Conservation (phyloP, 805 yeast genomes). For the Suhomyces canberraensis region DNA sequence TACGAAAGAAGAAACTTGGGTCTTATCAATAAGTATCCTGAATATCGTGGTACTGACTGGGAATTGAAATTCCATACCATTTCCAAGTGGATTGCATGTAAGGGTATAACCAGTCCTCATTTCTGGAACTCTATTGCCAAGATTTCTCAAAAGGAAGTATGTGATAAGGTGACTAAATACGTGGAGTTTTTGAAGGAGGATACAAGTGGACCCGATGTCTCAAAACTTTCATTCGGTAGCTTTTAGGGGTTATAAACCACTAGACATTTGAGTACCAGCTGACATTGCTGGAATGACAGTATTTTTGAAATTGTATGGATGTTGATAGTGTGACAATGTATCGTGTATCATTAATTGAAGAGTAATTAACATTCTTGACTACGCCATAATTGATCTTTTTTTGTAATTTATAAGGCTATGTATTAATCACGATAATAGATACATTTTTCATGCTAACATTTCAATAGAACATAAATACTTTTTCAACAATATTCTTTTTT, state of each 20-base stretch:
- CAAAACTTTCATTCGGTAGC: constrained; percentile 1
- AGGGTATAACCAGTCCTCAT: constrained; percentile 16
- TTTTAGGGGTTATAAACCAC: neutral
- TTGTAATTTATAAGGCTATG: too few relatives aligned
- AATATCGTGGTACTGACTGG: constrained; percentile 22
- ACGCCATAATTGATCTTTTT: too few relatives aligned
- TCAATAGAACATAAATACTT: too few relatives aligned
- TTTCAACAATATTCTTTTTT: too few relatives aligned
- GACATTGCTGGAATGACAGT: too few relatives aligned
- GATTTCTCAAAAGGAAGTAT: constrained; percentile 14
- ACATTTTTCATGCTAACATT: too few relatives aligned
- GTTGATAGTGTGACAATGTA: too few relatives aligned
- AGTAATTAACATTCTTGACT: too few relatives aligned
- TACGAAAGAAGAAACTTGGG: constrained; percentile 19
- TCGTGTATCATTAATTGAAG: too few relatives aligned
- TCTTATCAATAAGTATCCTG: constrained; percentile 12
- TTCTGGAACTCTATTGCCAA: constrained; percentile 18
- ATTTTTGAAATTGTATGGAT: too few relatives aligned
- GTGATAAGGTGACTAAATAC: constrained; percentile 18
- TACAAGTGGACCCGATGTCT: constrained; percentile 11
- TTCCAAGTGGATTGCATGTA: constrained; percentile 23
- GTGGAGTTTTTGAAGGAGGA: constrained; percentile 23
- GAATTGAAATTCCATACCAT: constrained; percentile 21
- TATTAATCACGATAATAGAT: too few relatives aligned
- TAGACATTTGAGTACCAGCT: too few relatives aligned